Evolutionary conservation across 129 eudicot genomes (phyloP), one percentile per base, ranked within the genome.

Genomic region (Heracleum sosnowskyi): DNA sequence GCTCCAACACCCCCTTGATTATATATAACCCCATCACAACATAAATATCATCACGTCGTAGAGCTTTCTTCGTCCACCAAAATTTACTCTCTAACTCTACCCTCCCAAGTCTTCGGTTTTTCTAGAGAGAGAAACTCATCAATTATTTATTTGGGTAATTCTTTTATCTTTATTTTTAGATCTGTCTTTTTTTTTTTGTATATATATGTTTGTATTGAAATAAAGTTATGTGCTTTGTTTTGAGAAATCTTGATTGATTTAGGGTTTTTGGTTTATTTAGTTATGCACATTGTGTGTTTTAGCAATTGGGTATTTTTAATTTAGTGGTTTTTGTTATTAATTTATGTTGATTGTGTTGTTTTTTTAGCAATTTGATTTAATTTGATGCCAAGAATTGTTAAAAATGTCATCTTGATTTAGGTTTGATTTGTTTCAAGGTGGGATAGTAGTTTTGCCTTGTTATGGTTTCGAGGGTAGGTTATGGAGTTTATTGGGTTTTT

Each of bases 1-100:
- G 1, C 68, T 60, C 68, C 33, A 60, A 3, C 33, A 2, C 33
- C 31, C 66, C 33, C 17, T 26, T 5, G 11, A 7, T 7, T 55
- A 55, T 11, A 60, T 26, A 26, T 9, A 11, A 5, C 29, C 31
- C 12, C 63, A 55, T 55, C 60, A 20, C 57, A 16, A 4, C 24
- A 7, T 8, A 53, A 0, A 44, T 44, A 24, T 22, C 13, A 24
- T n/a, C 68, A 24, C 29, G 34, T 60, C 68, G 16, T 26, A n/a
- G 33, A n/a, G 33, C 68, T 60, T 60, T 60, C 68, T 60, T 60
- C 68, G 33, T 60, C 68, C 68, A 60, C 68, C 68, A 60, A 60
- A 60, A 9, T 26, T 11, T 60, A 60, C 68, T 60, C 68, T 60
- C 34, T 60, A 33, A 26, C 68, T 60, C 68, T 11, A 60, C 68